A percentile compares a stretch with the other conserved stretches of the same genome.
Conservation (phyloP, 2,329 filamentous ascomycete genomes). For the Ceratocystis ficicola region DNA sequence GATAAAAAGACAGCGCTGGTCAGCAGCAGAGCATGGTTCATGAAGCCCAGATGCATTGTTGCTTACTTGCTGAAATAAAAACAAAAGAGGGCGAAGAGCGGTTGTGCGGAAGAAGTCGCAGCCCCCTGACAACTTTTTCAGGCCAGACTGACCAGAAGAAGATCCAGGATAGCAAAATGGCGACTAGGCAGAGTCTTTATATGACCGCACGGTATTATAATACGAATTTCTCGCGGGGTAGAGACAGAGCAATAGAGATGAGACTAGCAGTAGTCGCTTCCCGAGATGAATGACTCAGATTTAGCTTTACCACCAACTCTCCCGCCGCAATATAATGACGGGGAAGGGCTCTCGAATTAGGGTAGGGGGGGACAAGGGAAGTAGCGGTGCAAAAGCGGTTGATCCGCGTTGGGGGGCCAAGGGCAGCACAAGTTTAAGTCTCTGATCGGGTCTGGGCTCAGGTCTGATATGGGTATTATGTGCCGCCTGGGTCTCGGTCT, state of each 20-base stretch:
- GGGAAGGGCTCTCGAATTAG: neutral
- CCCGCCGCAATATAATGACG: no score
- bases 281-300: conserved; percentile 10
- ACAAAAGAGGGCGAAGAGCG: neutral
- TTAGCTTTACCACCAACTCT: neutral
- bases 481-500: neutral
- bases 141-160: neutral
- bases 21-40: neutral
- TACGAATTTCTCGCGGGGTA: neutral
- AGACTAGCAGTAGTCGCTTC: neutral
- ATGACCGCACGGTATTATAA: neutral
- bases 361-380: neutral
- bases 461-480: no score
- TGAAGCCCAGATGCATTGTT: neutral
- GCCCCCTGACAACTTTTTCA: neutral
- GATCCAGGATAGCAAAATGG: neutral
- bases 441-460: no score
- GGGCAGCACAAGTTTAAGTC: neutral
- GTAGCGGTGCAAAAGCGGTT: no score
- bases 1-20: neutral
- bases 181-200: neutral
- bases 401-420: neutral
- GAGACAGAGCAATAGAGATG: neutral
- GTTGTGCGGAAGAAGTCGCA: neutral
- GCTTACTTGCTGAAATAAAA: neutral